Base-by-base conservation (phyloP, 1,284 basidiomycete genomes). In the Cutaneotrichosporon curvatum region DNA sequence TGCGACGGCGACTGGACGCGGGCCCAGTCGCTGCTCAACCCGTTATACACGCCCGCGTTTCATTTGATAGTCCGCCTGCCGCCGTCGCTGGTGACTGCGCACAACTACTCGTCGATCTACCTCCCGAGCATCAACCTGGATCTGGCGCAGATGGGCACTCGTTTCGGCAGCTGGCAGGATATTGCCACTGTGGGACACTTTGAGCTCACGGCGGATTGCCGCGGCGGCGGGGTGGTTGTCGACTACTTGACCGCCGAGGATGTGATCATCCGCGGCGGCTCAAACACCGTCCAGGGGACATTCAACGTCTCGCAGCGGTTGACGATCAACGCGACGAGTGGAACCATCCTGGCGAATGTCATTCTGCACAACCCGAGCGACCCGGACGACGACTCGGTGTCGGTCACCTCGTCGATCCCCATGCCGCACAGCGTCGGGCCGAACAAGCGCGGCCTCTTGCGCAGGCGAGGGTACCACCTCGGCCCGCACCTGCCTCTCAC, bases 251-350 rank as follows among this genome's bases (percentile, higher is more conserved):
- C 57, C 9, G 66, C 61, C 16, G 45, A 60, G 18, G 51, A 44
- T 21, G 56, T 62, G n/a, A 51, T 50, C 18, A 53, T 71, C 22
- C 32, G 50, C 16, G 58, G 65, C 4, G 53, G 47, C 31, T 56
- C 60, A 21, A 64, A 62, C 22, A 56, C 60, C 10, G 59, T 72
- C 4, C 57, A 53, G 38, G 71, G 71, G 5, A 59, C 47, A 20
- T 71, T 61, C 48, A 72, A 72, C 52, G 56, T 71, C 6, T 63
- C 66, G 7, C 43, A 61, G 18, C 48, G 48, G n/a, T 44, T 72
- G 20, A 53, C 33, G 28, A 54, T 71, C 46, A 72, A 68, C 47
- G 60, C 64, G 7, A 65, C 67, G 1, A 62, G 59, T 15, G 65
- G 60, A 14, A 53, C 60, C 1, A 67, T 68, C 47, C 18, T 58